Evolutionary conservation across 2,329 filamentous ascomycete genomes (phyloP), one percentile per base, ranked within the genome.

Genomic region (Malbranchea zuffiana): DNA sequence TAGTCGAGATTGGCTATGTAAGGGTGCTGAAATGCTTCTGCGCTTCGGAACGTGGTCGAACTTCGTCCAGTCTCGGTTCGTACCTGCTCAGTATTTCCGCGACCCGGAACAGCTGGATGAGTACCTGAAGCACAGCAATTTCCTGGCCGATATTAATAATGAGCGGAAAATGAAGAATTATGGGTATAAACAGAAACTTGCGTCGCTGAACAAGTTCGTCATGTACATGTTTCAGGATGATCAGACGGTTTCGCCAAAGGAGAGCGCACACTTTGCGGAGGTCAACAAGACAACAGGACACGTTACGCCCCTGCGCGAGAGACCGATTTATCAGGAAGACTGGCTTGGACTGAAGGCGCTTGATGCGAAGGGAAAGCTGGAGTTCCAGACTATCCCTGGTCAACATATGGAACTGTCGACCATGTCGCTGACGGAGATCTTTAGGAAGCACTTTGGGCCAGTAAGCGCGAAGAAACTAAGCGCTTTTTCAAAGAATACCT

Each of bases 61-160:
- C 17, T 80, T 80, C 49, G 82, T 90, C 4, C 90, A 96, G 67
- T 68, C 66, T 35, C 74, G 74, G 12, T 69, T 96, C 6, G 83
- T 98, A 3, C 90, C 90, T 1, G 88, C 90, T 20, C 90, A 98
- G 66, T 98, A 98, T 66, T 96, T 81, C 67, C 80, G 88, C 35
- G 75, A 87, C 46, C 73, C 74, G 39, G 57, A 66, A 40, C 65
- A 86, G 55, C 61, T 85, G 57, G 73, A 77, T 1, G 62, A 68
- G 19, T 98, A 96, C 55, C 72, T 96, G 13, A 74, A 78, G 47
- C 58, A 75, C 54, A 90, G 82, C 50, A 88, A 87, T 56, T 95
- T 92, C 60, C 68, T 98, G 6, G 90, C 88, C 6, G 88, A 96
- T 55, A 80, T 96, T 62, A 98, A 98, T 62, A 96, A 96, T 58